Percentiles rank a stretch among this genome's conserved stretches.
phyloP scores from a whole-genome alignment of 2,329 filamentous ascomycete species.

The Dactylellina drechsleri region DNA sequence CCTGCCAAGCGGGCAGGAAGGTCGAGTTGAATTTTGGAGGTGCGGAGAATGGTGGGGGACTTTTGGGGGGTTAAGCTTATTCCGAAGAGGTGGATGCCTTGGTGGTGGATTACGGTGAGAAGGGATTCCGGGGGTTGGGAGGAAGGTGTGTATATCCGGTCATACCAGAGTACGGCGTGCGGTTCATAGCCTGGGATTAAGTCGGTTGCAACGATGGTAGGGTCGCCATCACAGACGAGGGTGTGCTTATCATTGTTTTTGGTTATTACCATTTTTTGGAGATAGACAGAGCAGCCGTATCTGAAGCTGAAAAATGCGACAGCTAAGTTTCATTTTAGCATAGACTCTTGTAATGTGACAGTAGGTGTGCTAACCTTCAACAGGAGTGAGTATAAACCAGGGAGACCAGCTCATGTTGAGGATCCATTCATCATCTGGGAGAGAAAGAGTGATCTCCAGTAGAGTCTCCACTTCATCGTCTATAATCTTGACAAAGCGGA shows the following conservation, averaged over 20 bases:
- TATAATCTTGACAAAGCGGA: slow-evolving; percentile 39
- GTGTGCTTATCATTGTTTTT: not conserved
- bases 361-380: slow-evolving; percentile 15
- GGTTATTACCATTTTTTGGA: slow-evolving; percentile 28
- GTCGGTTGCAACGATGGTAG: slow-evolving; percentile 10
- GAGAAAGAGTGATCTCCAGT: slow-evolving; percentile 7
- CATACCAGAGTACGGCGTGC: slow-evolving; percentile 41
- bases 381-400: slow-evolving; percentile 34
- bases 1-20: slow-evolving; percentile 36
- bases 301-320: slow-evolving; percentile 41
- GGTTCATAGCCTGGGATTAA: slow-evolving; percentile 38
- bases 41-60: not conserved
- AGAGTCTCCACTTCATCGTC: slow-evolving; percentile 39
- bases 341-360: not conserved
- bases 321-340: slow-evolving; percentile 11
- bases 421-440: slow-evolving; percentile 24
- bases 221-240: slow-evolving; percentile 17
- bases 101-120: slow-evolving; percentile 30
- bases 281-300: slow-evolving; percentile 4
- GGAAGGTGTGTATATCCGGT: slow-evolving; percentile 19
- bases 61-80: slow-evolving; percentile 20
- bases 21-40: slow-evolving; percentile 26
- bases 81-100: slow-evolving; percentile 39
- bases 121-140: slow-evolving; percentile 25
- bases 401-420: slow-evolving; percentile 47